Conservation (phyloP, 352 stramenopile genomes). For the Globisporangium solare region DNA sequence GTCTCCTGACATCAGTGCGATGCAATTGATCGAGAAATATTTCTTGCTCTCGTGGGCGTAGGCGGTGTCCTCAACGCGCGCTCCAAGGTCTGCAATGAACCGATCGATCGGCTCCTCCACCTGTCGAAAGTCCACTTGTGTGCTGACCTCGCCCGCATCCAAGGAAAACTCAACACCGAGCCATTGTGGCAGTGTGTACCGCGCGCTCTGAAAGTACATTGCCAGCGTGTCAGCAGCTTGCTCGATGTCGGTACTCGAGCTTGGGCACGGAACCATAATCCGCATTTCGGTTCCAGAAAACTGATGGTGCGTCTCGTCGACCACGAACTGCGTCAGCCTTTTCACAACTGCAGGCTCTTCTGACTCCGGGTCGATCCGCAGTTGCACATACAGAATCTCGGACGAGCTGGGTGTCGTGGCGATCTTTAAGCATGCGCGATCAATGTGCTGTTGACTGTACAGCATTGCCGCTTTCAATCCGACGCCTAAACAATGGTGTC, state of each 20-base stretch:
- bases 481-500: slow-evolving; percentile 31
- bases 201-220: slow-evolving; percentile 66
- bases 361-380: slow-evolving; percentile 60
- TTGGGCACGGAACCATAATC: slow-evolving; percentile 48
- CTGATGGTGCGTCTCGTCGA: slow-evolving; percentile 51
- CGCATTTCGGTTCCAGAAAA: slow-evolving; percentile 83
- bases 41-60: slow-evolving; percentile 35
- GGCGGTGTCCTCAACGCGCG: slow-evolving; percentile 30
- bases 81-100: slow-evolving; percentile 44
- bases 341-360: slow-evolving; percentile 60
- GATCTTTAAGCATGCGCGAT: slow-evolving; percentile 43
- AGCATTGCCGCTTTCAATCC: slow-evolving; percentile 72
- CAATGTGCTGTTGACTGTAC: slow-evolving; percentile 57
- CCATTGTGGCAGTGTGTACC: slow-evolving; percentile 48
- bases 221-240: slow-evolving; percentile 42
- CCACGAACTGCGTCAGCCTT: slow-evolving; percentile 47
- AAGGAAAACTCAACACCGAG: slow-evolving; percentile 60
- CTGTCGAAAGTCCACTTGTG: slow-evolving; percentile 31
- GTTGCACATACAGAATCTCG: slow-evolving; percentile 62
- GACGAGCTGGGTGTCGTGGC: slow-evolving; percentile 53
- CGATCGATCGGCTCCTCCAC: slow-evolving; percentile 50
- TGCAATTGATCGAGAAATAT: slow-evolving; percentile 35
- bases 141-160: slow-evolving; percentile 31
- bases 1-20: slow-evolving; percentile 34
- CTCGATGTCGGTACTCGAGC: slow-evolving; percentile 26